Conservation (phyloP, 352 stramenopile genomes). For the Phytopythium chamaehyphon region DNA sequence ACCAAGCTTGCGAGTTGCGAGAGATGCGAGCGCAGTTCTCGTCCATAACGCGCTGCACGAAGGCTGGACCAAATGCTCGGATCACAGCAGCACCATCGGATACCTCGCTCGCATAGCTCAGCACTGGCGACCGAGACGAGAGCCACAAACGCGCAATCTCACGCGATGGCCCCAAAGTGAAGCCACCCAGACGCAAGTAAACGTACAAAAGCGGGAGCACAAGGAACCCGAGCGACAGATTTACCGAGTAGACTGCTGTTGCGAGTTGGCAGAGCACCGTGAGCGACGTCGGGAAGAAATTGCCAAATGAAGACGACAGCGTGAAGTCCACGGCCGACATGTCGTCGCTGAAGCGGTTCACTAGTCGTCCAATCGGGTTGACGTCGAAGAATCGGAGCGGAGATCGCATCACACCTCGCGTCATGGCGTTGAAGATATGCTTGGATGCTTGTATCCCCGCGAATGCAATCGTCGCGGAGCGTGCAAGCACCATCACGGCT, state of each 20-base stretch:
- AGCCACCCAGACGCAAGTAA: conserved; percentile 41
- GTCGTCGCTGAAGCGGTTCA: conserved; percentile 80
- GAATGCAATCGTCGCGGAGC: conserved; percentile 12
- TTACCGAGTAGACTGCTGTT: conserved; percentile 45
- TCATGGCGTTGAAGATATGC: conserved; percentile 66
- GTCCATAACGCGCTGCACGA: conserved; percentile 3
- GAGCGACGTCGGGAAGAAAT: conserved; percentile 44
- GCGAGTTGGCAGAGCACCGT: conserved; percentile 52
- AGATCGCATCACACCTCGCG: conserved; percentile 58
- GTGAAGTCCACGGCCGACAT: conserved; percentile 82
- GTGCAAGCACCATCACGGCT: conserved; percentile 16
- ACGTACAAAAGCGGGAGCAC: conserved; percentile 62
- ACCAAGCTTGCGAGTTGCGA: no score
- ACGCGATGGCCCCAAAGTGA: conserved; percentile 24
- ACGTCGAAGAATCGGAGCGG: conserved; percentile 81
- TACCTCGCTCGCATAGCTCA: conserved; percentile 12
- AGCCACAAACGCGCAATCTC: conserved; percentile 27
- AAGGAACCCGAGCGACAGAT: conserved; percentile 84
- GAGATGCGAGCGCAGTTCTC: conserved; percentile 11
- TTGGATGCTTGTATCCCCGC: conserved; percentile 19
- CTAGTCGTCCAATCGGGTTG: conserved; percentile 64
- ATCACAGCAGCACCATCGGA: conserved; percentile 19
- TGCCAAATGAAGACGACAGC: conserved; percentile 8
- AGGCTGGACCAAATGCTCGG: conserved; percentile 18
- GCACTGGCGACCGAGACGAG: conserved; percentile 20